phyloP scores from a whole-genome alignment of 148 eudicot species.

The Pharnaceum exiguum region DNA sequence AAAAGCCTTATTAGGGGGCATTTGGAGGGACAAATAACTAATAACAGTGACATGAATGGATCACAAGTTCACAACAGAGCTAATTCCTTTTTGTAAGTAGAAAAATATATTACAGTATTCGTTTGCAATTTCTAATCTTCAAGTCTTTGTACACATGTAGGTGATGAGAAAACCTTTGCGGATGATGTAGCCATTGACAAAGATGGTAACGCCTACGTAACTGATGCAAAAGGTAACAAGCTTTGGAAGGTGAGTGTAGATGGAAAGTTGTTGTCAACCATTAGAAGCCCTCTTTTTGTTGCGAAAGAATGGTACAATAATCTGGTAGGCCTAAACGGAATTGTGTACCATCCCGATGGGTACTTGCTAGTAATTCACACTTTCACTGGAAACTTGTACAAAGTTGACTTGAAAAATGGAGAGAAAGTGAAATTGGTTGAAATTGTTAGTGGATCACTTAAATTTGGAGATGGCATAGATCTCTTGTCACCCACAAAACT shows the following conservation, averaged over 20 bases:
- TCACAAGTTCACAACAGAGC: too few species aligned
- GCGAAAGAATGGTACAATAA: conserved; percentile 70
- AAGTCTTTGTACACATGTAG: conserved; percentile 19
- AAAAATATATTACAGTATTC: background rate
- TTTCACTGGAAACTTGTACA: conserved; percentile 58
- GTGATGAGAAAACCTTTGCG: conserved; percentile 61
- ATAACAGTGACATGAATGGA: too few species aligned
- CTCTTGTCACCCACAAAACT: conserved; percentile 62
- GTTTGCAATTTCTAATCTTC: too few species aligned
- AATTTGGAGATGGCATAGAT: conserved; percentile 70
- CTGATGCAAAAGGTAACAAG: conserved; percentile 61
- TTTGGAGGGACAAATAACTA: too few species aligned
- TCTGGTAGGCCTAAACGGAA: conserved; percentile 70
- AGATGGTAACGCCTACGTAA: conserved; percentile 78
- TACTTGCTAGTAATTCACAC: conserved; percentile 76
- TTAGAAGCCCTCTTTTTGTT: conserved; percentile 68
- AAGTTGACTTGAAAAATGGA: conserved; percentile 32
- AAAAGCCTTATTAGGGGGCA: too few species aligned
- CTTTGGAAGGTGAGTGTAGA: conserved; percentile 62
- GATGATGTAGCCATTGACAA: conserved; percentile 82
- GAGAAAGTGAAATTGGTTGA: conserved; percentile 39
- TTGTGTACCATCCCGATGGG: conserved; percentile 74
- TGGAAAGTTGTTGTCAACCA: conserved; percentile 42
- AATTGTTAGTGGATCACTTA: conserved; percentile 36
- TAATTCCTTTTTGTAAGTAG: background rate